Percentiles rank a stretch among this genome's conserved stretches.
Evolutionary conservation across 176 grass and related monocot species (phyloP).

Genomic region (Oryza nivara): DNA sequence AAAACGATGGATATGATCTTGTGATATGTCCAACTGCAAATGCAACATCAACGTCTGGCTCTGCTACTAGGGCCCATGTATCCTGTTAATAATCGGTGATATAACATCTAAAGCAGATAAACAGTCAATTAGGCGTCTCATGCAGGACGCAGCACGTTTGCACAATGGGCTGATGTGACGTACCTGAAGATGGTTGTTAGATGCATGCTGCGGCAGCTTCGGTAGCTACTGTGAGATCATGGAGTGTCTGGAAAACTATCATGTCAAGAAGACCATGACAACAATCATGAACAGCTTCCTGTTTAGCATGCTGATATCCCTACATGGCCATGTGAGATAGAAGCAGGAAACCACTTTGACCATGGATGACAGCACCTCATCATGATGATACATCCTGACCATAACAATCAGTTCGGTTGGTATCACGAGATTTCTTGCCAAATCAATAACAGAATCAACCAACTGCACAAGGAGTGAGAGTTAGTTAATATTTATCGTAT

Average conservation of each 20-base stretch:
- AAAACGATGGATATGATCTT: neutral
- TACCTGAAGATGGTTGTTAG: constrained; percentile 12
- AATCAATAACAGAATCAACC: constrained; percentile 1
- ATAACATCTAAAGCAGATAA: neutral
- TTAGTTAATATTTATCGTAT: constrained; percentile 11
- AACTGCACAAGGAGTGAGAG: neutral
- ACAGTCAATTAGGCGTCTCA: constrained; percentile 24
- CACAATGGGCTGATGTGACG: neutral
- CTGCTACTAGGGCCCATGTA: neutral
- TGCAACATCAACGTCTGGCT: constrained; percentile 4
- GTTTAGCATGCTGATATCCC: neutral
- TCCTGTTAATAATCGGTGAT: constrained; percentile 3
- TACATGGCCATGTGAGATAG: constrained; percentile 33
- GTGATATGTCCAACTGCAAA: neutral
- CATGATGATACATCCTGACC: neutral
- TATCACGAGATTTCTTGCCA: neutral
- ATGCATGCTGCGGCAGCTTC: constrained; percentile 8
- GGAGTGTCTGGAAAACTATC: constrained; percentile 11
- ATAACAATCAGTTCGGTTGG: constrained; percentile 1
- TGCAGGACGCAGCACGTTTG: neutral
- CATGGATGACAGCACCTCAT: constrained; percentile 9
- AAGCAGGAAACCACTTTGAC: constrained; percentile 17
- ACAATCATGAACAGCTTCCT: neutral
- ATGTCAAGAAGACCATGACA: constrained; percentile 12
- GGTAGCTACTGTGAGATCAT: neutral